phyloP scores from a whole-genome alignment of 495 filamentous ascomycete genomes.

The Penicillium flavigenum region DNA sequence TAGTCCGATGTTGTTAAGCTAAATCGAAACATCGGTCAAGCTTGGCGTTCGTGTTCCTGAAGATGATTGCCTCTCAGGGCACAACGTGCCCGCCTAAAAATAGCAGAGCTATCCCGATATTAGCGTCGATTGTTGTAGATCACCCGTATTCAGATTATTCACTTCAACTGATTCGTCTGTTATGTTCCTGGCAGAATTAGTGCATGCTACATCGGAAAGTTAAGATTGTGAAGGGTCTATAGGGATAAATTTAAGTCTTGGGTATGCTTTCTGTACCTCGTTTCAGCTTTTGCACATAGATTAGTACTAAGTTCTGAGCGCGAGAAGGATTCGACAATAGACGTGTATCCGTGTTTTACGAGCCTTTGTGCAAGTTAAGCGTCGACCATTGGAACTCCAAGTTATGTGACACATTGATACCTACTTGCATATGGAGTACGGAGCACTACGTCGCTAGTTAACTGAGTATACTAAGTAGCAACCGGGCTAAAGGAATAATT shows the following conservation, averaged over 20 bases:
- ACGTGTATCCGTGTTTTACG: background rate
- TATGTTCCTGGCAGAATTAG: background rate
- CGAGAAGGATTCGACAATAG: background rate
- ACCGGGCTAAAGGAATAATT: background rate
- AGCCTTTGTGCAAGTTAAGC: background rate
- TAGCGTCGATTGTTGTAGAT: constrained; percentile 4
- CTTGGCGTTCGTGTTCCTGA: constrained; percentile 16
- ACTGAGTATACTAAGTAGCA: background rate
- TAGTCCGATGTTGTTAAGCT: constrained; percentile 2
- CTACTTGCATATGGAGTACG: background rate
- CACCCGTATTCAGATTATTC: constrained; percentile 1
- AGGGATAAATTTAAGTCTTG: background rate
- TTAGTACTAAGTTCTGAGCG: background rate
- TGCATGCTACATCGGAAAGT: constrained; percentile 9
- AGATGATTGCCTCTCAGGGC: constrained; percentile 1
- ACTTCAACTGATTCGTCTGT: background rate
- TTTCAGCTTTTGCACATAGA: background rate
- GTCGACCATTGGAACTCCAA: background rate
- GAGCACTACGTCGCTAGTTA: background rate
- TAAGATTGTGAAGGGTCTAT: background rate
- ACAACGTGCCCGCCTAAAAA: constrained; percentile 2
- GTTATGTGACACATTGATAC: background rate
- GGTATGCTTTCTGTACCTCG: background rate
- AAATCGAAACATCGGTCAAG: background rate
- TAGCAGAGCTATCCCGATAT: constrained; percentile 1